Percentiles rank a stretch among this genome's conserved stretches.
Conservation (phyloP, 129 eudicot species). For the Lonicera japonica region DNA sequence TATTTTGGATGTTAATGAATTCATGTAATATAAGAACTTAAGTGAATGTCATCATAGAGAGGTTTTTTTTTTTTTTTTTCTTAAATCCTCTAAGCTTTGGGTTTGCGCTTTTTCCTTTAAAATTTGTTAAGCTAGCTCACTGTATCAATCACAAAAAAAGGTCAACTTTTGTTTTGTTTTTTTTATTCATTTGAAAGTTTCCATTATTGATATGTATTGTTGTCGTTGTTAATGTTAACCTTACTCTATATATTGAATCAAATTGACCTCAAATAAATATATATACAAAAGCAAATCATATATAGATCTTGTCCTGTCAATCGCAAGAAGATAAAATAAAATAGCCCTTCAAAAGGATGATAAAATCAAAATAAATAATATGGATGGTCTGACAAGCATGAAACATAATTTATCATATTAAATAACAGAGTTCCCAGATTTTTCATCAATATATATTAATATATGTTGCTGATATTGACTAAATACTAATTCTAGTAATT, state of each 20-base stretch:
- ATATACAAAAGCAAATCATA: background rate
- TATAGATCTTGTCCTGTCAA: background rate
- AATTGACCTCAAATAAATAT: background rate
- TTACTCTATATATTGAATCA: background rate
- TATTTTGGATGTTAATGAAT: background rate
- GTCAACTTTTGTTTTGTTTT: background rate
- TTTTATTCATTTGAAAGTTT: background rate
- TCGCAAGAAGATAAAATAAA: background rate
- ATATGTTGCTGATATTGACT: no score
- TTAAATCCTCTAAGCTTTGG: background rate
- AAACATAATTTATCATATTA: background rate
- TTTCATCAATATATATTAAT: background rate
- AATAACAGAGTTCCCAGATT: background rate
- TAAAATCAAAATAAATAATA: background rate
- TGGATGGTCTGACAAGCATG: background rate
- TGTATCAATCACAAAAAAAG: background rate
- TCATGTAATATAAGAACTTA: slow-evolving; percentile 3
- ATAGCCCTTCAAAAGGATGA: background rate
- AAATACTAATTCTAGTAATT: no score
- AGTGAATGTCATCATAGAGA: background rate
- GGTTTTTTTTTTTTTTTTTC: background rate
- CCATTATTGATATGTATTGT: background rate
- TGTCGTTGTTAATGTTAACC: background rate
- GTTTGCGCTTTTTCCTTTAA: background rate
- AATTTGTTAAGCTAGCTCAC: background rate